Base-by-base conservation (phyloP, 1,284 basidiomycete species). In the Heterobasidion parviporum region DNA sequence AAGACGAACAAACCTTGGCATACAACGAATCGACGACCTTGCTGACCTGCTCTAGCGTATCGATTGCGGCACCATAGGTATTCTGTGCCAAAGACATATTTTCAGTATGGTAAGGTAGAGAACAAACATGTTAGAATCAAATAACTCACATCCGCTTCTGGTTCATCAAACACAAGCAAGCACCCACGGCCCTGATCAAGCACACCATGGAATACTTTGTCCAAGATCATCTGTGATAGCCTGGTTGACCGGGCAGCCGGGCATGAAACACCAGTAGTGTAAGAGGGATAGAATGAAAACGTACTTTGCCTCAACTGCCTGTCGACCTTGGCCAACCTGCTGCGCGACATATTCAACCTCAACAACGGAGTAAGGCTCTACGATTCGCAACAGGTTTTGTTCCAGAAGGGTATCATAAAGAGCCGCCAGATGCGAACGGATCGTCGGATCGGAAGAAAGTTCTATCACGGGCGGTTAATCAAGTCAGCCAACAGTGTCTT, bases 191-290 rank as follows among this genome's bases (percentile, higher is more conserved):
- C 94, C 70, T 98, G 96, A 68, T 98, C 96, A 20, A 99, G 76
- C 3, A 98, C 94, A 6, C 96, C 96, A 61, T 93, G 83, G 65
- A 99, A 85, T 1, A 95, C 85, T 65, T 96, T 95, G 72, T 99
- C 96, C 46, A 99, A 75, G 61, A 99, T 98, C 96, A 99, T 98
- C 70, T 98, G 96, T 52, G 91, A 94, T 53, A 99, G 72, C 68
- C 92, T 94, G 6, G 34, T 36, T 8, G 9, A 36, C n/a, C 32
- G 20, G 10, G 10, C 16, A 8, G n/a, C 9, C 12, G 33, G 16
- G 26, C 9, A 18, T 8, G 10, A 20, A n/a, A 8, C 44, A 38
- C 18, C 53, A 33, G 33, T 54, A 49, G 47, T 34, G 44, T 44
- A 54, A 44, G 54, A 5, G 33, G 43, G 33, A 50, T 47, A 10